Conservation (phyloP, 345 rosid species). For the Mangifera indica region DNA sequence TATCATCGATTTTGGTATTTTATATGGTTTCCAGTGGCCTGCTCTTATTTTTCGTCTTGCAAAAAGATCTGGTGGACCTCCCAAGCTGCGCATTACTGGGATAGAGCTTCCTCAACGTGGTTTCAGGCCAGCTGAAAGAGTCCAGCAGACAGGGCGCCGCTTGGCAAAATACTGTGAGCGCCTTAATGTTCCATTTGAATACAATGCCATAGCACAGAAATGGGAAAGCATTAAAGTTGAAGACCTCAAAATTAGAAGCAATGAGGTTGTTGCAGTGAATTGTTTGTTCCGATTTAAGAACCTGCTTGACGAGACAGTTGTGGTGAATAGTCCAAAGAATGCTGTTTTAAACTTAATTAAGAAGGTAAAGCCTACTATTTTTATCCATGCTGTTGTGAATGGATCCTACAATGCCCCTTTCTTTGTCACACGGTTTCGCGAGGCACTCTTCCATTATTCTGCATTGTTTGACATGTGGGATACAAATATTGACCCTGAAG, state of each 20-base stretch:
- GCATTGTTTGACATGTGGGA: conserved; percentile 66
- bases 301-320: conserved; percentile 65
- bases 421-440: conserved; percentile 70
- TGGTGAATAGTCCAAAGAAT: conserved; percentile 54
- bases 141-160: conserved; percentile 63
- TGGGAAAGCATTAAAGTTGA: conserved; percentile 68
- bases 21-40: conserved; percentile 89
- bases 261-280: conserved; percentile 64
- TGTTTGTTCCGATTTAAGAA: conserved; percentile 58
- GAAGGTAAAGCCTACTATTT: conserved; percentile 54
- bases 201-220: conserved; percentile 61
- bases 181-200: conserved; percentile 70
- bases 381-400: conserved; percentile 39
- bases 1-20: conserved; percentile 75
- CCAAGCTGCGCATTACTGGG: conserved; percentile 78
- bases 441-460: conserved; percentile 76
- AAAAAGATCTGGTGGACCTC: conserved; percentile 55
- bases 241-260: conserved; percentile 48
- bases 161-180: conserved; percentile 67
- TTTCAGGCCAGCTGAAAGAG: conserved; percentile 73
- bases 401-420: conserved; percentile 72
- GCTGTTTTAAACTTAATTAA: conserved; percentile 57
- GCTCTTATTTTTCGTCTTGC: conserved; percentile 59
- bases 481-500: conserved; percentile 39
- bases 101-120: conserved; percentile 81